Conservation (phyloP, 1,284 basidiomycete species). For the Rhodotorula sp. region DNA sequence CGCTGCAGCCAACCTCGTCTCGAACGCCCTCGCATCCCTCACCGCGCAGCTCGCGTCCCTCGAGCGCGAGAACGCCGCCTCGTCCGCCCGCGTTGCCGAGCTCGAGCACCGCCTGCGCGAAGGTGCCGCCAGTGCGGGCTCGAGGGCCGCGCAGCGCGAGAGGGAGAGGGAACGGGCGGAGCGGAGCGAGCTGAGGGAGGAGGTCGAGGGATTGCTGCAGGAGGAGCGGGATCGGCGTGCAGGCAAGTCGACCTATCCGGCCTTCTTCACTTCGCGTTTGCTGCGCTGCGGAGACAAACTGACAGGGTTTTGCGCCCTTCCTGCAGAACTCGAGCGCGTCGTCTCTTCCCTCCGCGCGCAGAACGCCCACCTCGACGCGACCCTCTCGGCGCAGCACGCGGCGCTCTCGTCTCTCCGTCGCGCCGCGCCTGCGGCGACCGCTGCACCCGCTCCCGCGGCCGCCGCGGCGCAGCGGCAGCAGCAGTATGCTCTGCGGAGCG, state of each 20-base stretch:
- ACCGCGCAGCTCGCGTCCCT: constrained; percentile 26
- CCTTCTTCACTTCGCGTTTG: not conserved
- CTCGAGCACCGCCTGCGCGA: constrained; percentile 32
- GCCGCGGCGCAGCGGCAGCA: no score
- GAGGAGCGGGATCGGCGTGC: constrained; percentile 9
- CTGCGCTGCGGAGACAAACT: no score
- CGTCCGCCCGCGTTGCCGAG: constrained; percentile 38
- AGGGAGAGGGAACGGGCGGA: not conserved
- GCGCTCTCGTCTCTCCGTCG: constrained; percentile 11
- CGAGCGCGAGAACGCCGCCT: constrained; percentile 42
- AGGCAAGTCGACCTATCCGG: not conserved
- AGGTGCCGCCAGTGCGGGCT: not conserved
- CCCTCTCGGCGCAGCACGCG: constrained; percentile 10
- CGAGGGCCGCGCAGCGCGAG: not conserved
- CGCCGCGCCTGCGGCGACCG: not conserved
- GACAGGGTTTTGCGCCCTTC: not conserved
- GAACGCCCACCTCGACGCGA: constrained; percentile 20
- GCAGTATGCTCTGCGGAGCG: constrained; percentile 11
- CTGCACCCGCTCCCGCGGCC: not conserved
- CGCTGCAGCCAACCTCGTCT: constrained; percentile 19
- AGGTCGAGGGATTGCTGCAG: constrained; percentile 1
- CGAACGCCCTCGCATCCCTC: constrained; percentile 15
- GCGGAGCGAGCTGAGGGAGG: not conserved
- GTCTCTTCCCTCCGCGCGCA: constrained; percentile 8
- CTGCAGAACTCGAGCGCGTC: constrained; percentile 9